Evolutionary conservation across 2,329 filamentous ascomycete genomes (phyloP), one percentile per base, ranked within the genome.

Genomic region (Pezicula carpinea): DNA sequence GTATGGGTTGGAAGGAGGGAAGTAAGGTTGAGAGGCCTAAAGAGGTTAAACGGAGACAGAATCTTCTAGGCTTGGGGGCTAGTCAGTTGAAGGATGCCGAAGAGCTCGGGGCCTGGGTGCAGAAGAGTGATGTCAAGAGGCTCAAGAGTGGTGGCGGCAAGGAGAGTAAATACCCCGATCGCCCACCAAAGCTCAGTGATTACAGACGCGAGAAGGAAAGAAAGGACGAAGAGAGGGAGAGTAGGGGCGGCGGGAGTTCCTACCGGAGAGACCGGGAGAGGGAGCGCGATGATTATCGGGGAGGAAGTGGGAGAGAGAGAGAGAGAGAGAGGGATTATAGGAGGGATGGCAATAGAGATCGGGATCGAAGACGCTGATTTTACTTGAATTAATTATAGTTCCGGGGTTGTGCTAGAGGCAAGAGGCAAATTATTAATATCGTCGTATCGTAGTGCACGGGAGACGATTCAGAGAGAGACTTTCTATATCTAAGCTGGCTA

Each of bases 1-100:
- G 91, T 8, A 96, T 97, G 87, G 93, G 93, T 7, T 96, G 92
- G 91, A 90, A 96, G 72, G 85, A 69, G 66, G 60, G 52, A 78
- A 82, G 46, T 71, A 75, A 51, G 69, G 73, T 39, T 76, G 74
- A 74, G 68, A 39, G 65, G 69, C 5, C 82, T 31, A 83, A 80
- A 52, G 71, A 82, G 15, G 74, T 83, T 13, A 84, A 86, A 61
- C 77, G 83, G 43, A 80, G 91, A 42, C 85, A 89, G 14, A 89
- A 89, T 49, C 77, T 95, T 47, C 73, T 97, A 8, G 93, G 93
- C 0, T 84, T 97, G 6, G 93, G 92, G 3, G 91, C 91, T 10
- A 96, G 92, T 62, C 83, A 89, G 60, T 76, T 89, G 14, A 82
- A 86, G 39, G 80, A 76, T 32, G 78, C 73, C 18, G 77, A 88